Evolutionary conservation across 2,329 filamentous ascomycete genomes (phyloP).

Genomic region (Scedosporium boydii): DNA sequence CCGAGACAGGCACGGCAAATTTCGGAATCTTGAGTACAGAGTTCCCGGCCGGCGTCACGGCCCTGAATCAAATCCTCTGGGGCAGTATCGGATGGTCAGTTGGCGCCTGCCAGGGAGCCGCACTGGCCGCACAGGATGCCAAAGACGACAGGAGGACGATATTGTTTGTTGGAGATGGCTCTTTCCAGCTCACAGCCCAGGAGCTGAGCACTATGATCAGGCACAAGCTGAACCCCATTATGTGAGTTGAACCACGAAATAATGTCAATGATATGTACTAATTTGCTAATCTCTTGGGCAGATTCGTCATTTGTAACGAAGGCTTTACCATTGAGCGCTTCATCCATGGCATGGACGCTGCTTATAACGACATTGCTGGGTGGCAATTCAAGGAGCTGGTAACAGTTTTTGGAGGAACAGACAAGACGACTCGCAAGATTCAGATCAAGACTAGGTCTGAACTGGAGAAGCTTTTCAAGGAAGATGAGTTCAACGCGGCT

Average conservation of each 20-base stretch:
- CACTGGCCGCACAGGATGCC: slow-evolving; percentile 62
- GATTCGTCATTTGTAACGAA: slow-evolving; percentile 78
- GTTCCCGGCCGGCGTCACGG: slow-evolving; percentile 69
- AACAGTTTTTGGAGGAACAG: slow-evolving; percentile 53
- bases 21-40: slow-evolving; percentile 82
- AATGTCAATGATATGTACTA: background rate
- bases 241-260: slow-evolving; percentile 38
- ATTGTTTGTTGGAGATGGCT: slow-evolving; percentile 82
- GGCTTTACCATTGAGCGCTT: slow-evolving; percentile 85
- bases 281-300: slow-evolving; percentile 19
- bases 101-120: slow-evolving; percentile 53
- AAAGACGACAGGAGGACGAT: slow-evolving; percentile 54
- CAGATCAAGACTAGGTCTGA: slow-evolving; percentile 60
- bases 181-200: slow-evolving; percentile 75
- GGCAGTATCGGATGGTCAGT: slow-evolving; percentile 55
- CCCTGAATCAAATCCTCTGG: slow-evolving; percentile 72
- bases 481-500: slow-evolving; percentile 53
- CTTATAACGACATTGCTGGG: slow-evolving; percentile 69
- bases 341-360: slow-evolving; percentile 73
- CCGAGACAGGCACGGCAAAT: slow-evolving; percentile 80
- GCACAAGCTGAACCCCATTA: slow-evolving; percentile 63
- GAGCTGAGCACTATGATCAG: slow-evolving; percentile 78
- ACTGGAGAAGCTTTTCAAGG: slow-evolving; percentile 53
- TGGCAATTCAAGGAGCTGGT: slow-evolving; percentile 68
- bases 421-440: slow-evolving; percentile 48